Percentiles rank a stretch among this genome's conserved stretches.
phyloP scores from a whole-genome alignment of 257 asterid genomes.

The Coffea canephora region DNA sequence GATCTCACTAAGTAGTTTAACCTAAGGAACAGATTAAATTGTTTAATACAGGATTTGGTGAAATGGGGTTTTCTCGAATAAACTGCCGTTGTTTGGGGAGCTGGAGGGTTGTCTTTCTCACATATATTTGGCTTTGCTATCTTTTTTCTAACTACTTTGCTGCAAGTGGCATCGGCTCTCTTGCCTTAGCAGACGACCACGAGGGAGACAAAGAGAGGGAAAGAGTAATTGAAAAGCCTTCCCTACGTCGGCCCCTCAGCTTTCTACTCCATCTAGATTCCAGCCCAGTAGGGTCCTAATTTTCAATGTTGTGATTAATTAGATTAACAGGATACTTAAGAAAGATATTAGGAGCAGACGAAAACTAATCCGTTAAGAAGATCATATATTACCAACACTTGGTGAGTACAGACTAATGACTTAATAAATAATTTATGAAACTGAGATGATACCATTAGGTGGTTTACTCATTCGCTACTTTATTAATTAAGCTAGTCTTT shows the following conservation, averaged over 20 bases:
- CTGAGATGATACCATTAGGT: neutral
- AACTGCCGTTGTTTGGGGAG: conserved; percentile 35
- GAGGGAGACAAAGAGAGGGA: conserved; percentile 3
- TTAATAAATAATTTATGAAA: too few relatives aligned
- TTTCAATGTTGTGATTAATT: too few relatives aligned
- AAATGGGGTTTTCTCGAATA: conserved; percentile 42
- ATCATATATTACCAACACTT: neutral
- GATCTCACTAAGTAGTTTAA: neutral
- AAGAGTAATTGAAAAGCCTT: conserved; percentile 26
- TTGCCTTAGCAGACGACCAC: conserved; percentile 7
- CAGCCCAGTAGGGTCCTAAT: too few relatives aligned
- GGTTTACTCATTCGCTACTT: too few relatives aligned
- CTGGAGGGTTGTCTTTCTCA: conserved; percentile 57
- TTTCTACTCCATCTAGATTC: neutral
- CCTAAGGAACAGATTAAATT: neutral
- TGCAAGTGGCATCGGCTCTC: too few relatives aligned
- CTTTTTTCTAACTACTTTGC: conserved; percentile 13
- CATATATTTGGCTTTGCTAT: neutral
- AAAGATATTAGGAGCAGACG: neutral
- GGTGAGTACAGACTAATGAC: neutral
- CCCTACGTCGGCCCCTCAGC: neutral
- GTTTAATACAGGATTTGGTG: conserved; percentile 51
- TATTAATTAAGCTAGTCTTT: neutral
- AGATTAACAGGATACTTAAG: neutral
- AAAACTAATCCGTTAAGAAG: neutral